A percentile compares a stretch with the other conserved stretches of the same genome.
These are phyloP conservation scores for Pulveroboletus sp. DNA, from an alignment of 768 basidiomycete genomes.

Conservation along the genomic window DNA sequence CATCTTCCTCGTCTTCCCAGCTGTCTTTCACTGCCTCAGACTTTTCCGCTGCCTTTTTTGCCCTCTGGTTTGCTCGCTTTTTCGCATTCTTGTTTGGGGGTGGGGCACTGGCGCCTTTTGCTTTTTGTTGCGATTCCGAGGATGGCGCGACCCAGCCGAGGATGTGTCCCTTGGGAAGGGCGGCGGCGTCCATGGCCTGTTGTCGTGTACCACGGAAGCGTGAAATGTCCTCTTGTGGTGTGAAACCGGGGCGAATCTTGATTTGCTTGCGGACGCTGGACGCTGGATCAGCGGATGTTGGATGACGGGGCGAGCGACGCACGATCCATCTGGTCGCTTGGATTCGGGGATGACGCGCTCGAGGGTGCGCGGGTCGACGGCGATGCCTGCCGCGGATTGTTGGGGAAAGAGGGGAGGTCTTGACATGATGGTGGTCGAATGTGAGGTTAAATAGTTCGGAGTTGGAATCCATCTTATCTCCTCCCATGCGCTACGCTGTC, in stretches of 20 bases:
- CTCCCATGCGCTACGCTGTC: conserved; percentile 80
- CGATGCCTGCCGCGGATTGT: conserved; percentile 72
- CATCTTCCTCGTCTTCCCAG: conserved; percentile 77
- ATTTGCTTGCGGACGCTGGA: conserved; percentile 82
- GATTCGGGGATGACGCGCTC: conserved; percentile 89
- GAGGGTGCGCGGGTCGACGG: conserved; percentile 80
- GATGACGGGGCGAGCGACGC: conserved; percentile 21
- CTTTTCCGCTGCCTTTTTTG: conserved; percentile 58
- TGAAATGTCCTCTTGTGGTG: conserved; percentile 91
- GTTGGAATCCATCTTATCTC: conserved; percentile 28
- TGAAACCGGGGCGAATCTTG: conserved; percentile 90
- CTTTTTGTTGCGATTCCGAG: conserved; percentile 33
- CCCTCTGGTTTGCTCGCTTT: conserved; percentile 77
- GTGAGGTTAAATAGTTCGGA: conserved; percentile 17
- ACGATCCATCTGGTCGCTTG: conserved; percentile 82
- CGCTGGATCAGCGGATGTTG: conserved; percentile 7
- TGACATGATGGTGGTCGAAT: conserved; percentile 48
- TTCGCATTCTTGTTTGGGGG: conserved; percentile 78
- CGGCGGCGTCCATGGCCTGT: conserved; percentile 61
- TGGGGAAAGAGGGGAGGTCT: conserved; percentile 73
- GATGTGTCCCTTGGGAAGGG: conserved; percentile 76
- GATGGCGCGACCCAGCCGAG: conserved; percentile 76
- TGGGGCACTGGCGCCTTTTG: conserved; percentile 27
- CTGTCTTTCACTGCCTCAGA: conserved; percentile 62
- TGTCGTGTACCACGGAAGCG: conserved; percentile 81